Evolutionary conservation across 2,329 filamentous ascomycete species (phyloP), one percentile per base, ranked within the genome.

Genomic region (Aspergillus cejpii): DNA sequence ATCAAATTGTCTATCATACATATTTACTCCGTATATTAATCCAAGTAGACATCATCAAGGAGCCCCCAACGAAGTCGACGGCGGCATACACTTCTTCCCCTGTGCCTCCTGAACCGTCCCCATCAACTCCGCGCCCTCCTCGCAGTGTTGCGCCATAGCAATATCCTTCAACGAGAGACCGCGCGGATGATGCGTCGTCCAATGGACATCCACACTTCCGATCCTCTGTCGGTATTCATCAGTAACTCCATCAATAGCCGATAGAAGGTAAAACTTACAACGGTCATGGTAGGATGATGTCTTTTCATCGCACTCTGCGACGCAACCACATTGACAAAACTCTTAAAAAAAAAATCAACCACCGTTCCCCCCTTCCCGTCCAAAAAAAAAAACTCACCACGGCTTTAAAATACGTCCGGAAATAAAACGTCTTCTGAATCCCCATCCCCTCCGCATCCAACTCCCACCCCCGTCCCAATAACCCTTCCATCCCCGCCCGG

Each of bases 101-200:
- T 64, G 51, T n/a, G 48, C 55, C 31, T 62, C 15, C 28, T 59
- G 54, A 29, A 67, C 64, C 1, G 58, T 54, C 5, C 63, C 63
- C 45, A 67, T 63, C 43, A 62, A 37, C 17, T 48, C 52, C 23
- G 65, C 66, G 21, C 63, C 60, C 37, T 63, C 52, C 40, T 69
- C 66, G 43, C 66, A 69, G 41, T 62, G 61, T 37, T 53, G 56
- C 3, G 66, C 66, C 61, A 68, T 62, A 3, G 50, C 49, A 23
- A 62, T 52, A 45, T 69, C 66, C 47, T 68, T 67, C 21, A 56
- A 47, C 7, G 64, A 63, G 19, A 69, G 57, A 19, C 66, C 66
- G n/a, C 60, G 63, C 5, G 66, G 66, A 15, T 53, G 50, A 55
- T 69, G 66, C 33, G 66, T 69, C 12, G 66, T 68, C 66, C 66